Conservation (phyloP, 495 filamentous ascomycete species). For the Daldinia loculata region DNA sequence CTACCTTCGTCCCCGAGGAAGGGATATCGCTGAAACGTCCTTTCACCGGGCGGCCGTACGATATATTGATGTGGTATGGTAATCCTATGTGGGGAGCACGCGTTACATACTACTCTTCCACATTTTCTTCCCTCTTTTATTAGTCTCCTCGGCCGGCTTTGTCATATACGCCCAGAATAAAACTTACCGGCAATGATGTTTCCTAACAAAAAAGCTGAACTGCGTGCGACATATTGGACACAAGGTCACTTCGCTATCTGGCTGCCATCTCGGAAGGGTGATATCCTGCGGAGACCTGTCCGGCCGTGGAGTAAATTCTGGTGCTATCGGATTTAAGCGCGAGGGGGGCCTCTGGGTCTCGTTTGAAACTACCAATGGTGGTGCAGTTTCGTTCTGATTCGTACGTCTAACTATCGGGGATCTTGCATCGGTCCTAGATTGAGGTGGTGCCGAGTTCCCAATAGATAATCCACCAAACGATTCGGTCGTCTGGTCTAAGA, state of each 20-base stretch:
- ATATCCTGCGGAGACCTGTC: constrained; percentile 44
- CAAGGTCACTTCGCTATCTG: constrained; percentile 76
- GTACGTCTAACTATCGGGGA: not conserved
- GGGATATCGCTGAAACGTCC: constrained; percentile 53
- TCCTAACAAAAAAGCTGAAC: constrained; percentile 88
- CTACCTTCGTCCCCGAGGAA: constrained; percentile 57
- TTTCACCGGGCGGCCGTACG: constrained; percentile 75
- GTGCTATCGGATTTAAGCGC: constrained; percentile 33
- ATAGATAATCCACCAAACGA: not conserved
- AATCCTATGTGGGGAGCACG: constrained; percentile 94
- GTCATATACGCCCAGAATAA: not conserved
- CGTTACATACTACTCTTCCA: constrained; percentile 89
- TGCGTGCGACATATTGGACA: constrained; percentile 82
- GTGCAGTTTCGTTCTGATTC: not conserved
- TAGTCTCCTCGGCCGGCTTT: constrained; percentile 19
- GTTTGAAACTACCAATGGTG: not conserved
- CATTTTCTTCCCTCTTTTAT: constrained; percentile 72
- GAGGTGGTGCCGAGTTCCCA: not conserved
- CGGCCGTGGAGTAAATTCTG: constrained; percentile 21
- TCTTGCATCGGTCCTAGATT: not conserved
- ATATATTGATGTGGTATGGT: constrained; percentile 94
- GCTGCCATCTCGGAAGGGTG: constrained; percentile 81
- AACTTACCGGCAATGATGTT: constrained; percentile 84
- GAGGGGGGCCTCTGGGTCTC: constrained; percentile 7
- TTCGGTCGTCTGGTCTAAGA: constrained; percentile 14